A percentile compares a stretch with the other conserved stretches of the same genome.
Conservation (phyloP, 1,139 yeast genomes). For the Blastobotrys aristatus region DNA sequence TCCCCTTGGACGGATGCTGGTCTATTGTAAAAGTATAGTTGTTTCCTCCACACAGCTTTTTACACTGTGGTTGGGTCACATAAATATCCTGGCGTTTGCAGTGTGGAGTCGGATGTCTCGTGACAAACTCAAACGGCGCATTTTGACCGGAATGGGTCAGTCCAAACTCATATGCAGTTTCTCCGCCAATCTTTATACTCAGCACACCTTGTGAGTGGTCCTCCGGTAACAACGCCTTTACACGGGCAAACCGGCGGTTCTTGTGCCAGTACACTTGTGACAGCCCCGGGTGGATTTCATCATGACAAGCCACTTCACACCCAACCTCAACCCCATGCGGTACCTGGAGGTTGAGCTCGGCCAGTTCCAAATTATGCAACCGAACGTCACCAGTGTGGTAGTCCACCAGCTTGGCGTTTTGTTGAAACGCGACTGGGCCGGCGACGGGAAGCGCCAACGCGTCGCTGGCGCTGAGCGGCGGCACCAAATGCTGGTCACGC, state of each 20-base stretch:
- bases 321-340: slow-evolving; percentile 67
- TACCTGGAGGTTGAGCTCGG: slow-evolving; percentile 68
- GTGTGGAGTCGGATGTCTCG: slow-evolving; percentile 65
- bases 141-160: slow-evolving; percentile 66
- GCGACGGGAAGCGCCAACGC: slow-evolving; percentile 80
- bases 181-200: slow-evolving; percentile 40
- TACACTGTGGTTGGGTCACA: slow-evolving; percentile 78
- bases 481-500: slow-evolving; percentile 78
- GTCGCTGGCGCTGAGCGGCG: slow-evolving; percentile 72
- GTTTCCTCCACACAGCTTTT: slow-evolving; percentile 50
- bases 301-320: slow-evolving; percentile 41
- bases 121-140: slow-evolving; percentile 59
- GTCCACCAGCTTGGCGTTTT: slow-evolving; percentile 53
- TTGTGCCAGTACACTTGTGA: slow-evolving; percentile 73
- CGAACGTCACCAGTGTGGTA: slow-evolving; percentile 75
- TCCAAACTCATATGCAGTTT: slow-evolving; percentile 72
- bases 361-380: slow-evolving; percentile 67
- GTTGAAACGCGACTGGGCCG: slow-evolving; percentile 71
- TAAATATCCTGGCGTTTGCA: slow-evolving; percentile 71
- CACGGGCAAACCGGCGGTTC: slow-evolving; percentile 59
- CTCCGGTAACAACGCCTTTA: slow-evolving; percentile 78
- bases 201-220: slow-evolving; percentile 63
- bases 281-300: slow-evolving; percentile 41
- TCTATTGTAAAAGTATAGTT: slow-evolving; percentile 59
- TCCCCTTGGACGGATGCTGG: slow-evolving; percentile 60